These are phyloP conservation scores for Arabidopsis arenosa DNA, from an alignment of 345 rosid species.

Conservation along the genomic window DNA sequence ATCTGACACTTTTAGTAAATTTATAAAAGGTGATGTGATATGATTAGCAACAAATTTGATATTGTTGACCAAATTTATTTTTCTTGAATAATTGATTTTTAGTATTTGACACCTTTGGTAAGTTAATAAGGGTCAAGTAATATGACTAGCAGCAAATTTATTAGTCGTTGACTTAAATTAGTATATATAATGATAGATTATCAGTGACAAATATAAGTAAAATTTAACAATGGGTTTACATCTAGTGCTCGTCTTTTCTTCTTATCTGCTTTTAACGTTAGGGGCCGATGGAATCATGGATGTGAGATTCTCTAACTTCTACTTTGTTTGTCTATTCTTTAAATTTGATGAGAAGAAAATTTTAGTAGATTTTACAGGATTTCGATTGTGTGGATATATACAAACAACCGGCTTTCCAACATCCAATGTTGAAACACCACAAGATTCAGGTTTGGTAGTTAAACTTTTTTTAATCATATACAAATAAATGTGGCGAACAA, in stretches of 20 bases:
- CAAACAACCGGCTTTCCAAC: slow-evolving; percentile 37
- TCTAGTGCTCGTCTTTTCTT: background rate
- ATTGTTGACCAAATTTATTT: too few relatives aligned
- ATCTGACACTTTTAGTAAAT: too few relatives aligned
- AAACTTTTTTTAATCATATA: background rate
- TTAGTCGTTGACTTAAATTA: too few relatives aligned
- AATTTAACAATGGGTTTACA: slow-evolving; percentile 16
- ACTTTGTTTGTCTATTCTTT: background rate
- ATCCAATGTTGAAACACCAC: slow-evolving; percentile 30
- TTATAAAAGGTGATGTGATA: too few relatives aligned
- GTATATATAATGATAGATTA: background rate
- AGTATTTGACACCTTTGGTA: too few relatives aligned
- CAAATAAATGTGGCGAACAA: too few relatives aligned
- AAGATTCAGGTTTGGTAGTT: slow-evolving; percentile 24
- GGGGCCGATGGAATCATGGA: background rate
- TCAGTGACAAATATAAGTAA: background rate
- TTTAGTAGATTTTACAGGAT: background rate
- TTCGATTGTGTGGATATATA: slow-evolving; percentile 36
- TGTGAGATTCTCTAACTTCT: background rate
- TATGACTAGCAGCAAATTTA: too few relatives aligned
- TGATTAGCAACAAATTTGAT: too few relatives aligned
- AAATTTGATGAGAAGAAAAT: background rate
- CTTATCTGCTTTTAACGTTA: background rate
- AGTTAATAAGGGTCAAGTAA: too few relatives aligned
- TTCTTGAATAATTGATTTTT: too few relatives aligned